These are phyloP conservation scores for Solanum hybrid DNA, from an alignment of 305 asterid species.

Conservation along the genomic window DNA sequence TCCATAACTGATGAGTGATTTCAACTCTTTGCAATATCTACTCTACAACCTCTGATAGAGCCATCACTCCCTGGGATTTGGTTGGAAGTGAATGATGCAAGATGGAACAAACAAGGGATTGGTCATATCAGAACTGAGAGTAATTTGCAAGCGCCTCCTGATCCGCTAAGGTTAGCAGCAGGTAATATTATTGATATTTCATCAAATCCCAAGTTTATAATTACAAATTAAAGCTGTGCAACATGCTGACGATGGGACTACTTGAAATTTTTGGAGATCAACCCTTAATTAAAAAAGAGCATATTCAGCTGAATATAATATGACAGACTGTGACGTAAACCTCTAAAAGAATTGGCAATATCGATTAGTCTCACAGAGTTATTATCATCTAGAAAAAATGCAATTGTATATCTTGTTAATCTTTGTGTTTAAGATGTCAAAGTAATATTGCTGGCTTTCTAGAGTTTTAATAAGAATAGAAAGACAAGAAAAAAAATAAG, in stretches of 20 bases:
- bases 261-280: not conserved
- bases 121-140: constrained; percentile 9
- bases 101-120: not conserved
- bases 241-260: not conserved
- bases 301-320: not conserved
- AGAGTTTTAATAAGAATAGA: not conserved
- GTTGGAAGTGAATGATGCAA: not conserved
- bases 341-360: not conserved
- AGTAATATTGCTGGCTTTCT: not conserved
- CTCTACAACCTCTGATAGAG: not conserved
- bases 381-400: not conserved
- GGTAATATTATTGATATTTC: not conserved
- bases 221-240: not conserved
- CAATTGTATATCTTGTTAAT: not conserved
- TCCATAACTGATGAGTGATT: not conserved
- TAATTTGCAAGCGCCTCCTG: not conserved
- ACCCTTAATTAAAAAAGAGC: not conserved
- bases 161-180: not conserved
- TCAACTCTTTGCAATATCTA: not conserved
- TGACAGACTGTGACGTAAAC: not conserved
- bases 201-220: not conserved
- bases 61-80: not conserved
- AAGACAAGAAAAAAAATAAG: not conserved
- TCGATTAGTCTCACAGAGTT: not conserved
- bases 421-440: not conserved